Percentiles rank a stretch among this genome's conserved stretches.
phyloP scores from a whole-genome alignment of 2,329 filamentous ascomycete species.

The Monilinia fructicola region DNA sequence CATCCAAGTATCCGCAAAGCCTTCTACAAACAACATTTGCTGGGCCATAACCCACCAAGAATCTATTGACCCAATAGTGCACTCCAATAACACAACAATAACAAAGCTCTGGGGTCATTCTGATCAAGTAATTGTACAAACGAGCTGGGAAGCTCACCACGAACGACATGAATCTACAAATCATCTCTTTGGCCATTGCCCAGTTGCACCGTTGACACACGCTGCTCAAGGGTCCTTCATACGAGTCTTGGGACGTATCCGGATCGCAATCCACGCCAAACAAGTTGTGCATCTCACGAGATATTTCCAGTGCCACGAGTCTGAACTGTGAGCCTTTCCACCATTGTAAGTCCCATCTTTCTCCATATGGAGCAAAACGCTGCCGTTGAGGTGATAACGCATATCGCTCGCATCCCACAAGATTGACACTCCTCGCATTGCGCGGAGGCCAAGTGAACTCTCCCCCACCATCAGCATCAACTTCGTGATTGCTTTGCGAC shows the following conservation, averaged over 20 bases:
- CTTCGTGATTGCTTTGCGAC: background rate
- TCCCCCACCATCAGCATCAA: background rate
- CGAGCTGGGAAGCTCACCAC: slow-evolving; percentile 9
- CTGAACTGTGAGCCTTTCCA: background rate
- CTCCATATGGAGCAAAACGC: slow-evolving; percentile 5
- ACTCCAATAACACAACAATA: slow-evolving; percentile 24
- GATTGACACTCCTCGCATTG: slow-evolving; percentile 6
- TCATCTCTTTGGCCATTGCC: background rate
- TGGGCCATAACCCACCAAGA: slow-evolving; percentile 21
- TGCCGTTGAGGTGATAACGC: background rate
- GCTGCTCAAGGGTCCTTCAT: slow-evolving; percentile 1
- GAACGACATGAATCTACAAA: slow-evolving; percentile 20
- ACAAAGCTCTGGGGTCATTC: slow-evolving; percentile 12
- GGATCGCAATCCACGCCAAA: background rate
- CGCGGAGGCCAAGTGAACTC: slow-evolving; percentile 5
- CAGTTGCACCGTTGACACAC: slow-evolving; percentile 4
- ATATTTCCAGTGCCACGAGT: background rate
- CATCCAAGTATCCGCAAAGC: slow-evolving; percentile 16
- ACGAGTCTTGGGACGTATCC: background rate
- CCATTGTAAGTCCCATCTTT: background rate
- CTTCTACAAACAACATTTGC: slow-evolving; percentile 18
- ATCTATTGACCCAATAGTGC: slow-evolving; percentile 16
- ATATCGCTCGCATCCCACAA: slow-evolving; percentile 6
- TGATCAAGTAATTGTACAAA: slow-evolving; percentile 18
- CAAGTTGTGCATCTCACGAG: background rate